Base-by-base conservation (phyloP, 768 basidiomycete genomes). In the Calocybe gangraenosa region DNA sequence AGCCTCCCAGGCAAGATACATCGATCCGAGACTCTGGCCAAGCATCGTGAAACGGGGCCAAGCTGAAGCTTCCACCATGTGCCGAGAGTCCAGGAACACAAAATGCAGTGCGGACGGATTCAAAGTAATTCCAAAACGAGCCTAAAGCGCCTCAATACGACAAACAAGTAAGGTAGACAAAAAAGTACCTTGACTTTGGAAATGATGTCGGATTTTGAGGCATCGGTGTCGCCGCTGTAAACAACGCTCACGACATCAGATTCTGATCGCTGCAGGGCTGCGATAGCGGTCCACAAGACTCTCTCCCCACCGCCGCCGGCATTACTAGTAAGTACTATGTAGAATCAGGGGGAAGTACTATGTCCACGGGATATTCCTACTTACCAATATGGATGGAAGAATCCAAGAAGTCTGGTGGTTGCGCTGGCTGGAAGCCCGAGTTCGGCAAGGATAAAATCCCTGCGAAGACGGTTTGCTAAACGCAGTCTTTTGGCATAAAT, bases 361-460 rank as follows among this genome's bases (percentile, higher is more conserved):
- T 34, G 30, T 33, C 17, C 40, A 48, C 30, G 30, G 33, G 37
- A 14, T 44, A 22, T 25, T 15, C 31, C 13, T 11, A 58, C 80
- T 66, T 56, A 93, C 93, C 93, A 98, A 61, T 94, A 98, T 0
- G 94, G 94, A 69, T 98, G 94, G 61, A 96, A 95, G 67, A 94
- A 87, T 0, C 87, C 93, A 2, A 93, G 69, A 15, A 93, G 48
- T 14, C 55, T 58, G 46, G 59, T 64, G 13, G 43, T 45, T 13
- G 59, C 54, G 1, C 40, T 40, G 5, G 53, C 28, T 2, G 56
- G 34, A 39, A 62, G 46, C 15, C 65, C 64, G 23, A 69, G 57
- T 5, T 55, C 50, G 7, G 34, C 30, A 2, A 58, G 38, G 25
- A 46, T 46, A 18, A 43, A 18, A 14, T 37, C 19, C 14, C 46